Conservation (phyloP, 768 basidiomycete species). For the Scleroderma citrinum region DNA sequence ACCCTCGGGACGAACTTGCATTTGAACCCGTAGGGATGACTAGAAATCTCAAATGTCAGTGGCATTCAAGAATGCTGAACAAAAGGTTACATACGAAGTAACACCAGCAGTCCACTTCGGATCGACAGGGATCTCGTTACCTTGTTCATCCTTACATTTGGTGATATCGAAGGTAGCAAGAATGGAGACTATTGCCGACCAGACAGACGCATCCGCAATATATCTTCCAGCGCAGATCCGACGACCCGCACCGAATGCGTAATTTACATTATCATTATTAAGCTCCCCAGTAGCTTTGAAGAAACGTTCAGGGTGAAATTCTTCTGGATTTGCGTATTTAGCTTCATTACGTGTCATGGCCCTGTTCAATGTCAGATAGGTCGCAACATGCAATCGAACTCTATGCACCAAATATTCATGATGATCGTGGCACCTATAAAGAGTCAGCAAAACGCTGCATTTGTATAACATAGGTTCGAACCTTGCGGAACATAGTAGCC, state of each 20-base stretch:
- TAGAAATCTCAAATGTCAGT: not conserved
- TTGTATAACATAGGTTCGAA: conserved; percentile 3
- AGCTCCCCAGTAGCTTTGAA: conserved; percentile 15
- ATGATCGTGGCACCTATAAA: conserved; percentile 23
- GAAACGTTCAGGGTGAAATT: conserved; percentile 34
- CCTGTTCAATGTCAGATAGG: conserved; percentile 10
- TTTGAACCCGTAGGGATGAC: conserved; percentile 21
- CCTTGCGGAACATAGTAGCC: conserved; percentile 56
- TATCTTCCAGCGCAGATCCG: conserved; percentile 36
- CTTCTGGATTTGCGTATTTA: conserved; percentile 28
- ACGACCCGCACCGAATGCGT: conserved; percentile 34
- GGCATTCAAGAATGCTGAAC: not conserved
- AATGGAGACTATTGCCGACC: conserved; percentile 28
- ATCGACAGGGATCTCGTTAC: conserved; percentile 16
- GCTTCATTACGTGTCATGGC: conserved; percentile 30
- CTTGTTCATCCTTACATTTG: conserved; percentile 22
- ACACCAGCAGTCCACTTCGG: conserved; percentile 21
- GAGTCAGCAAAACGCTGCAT: not conserved
- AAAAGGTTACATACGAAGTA: conserved; percentile 19
- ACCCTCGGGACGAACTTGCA: conserved; percentile 22
- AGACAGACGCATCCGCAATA: conserved; percentile 37
- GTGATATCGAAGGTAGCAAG: conserved; percentile 32
- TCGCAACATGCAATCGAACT: not conserved
- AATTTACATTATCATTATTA: conserved; percentile 25
- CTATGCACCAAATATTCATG: conserved; percentile 21